Evolutionary conservation across 1,284 basidiomycete species (phyloP), one percentile per base, ranked within the genome.

Genomic region (Leucoagaricus sp.): DNA sequence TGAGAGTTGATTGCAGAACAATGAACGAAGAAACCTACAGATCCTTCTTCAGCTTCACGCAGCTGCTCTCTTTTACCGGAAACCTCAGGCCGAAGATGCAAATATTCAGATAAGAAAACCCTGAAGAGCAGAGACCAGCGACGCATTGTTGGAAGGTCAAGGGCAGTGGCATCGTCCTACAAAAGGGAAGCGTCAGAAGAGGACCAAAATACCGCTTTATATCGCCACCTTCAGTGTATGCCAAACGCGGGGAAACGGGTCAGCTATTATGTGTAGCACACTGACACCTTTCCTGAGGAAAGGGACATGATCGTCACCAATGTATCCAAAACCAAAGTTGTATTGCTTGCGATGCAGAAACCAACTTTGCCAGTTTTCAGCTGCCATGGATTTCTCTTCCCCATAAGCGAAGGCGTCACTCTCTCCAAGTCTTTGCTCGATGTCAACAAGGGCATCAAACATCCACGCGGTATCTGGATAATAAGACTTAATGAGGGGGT

Each of bases 301-400:
- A 13, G 97, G 97, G 25, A 94, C 71, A 71, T 99, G 97, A 73
- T 99, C 97, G 71, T 99, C 97, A 41, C 87, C 93, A 58, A 98
- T 89, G 46, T 86, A 87, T 1, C 84, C 86, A 15, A 73, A 69
- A 58, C 78, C 80, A 31, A 65, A 60, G 38, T 77, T 73, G 25
- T 61, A 65, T 1, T 69, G 70, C 0, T 65, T 70, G 42, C 86
- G 78, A 44, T 80, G 73, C 23, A 71, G 60, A 72, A 93, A 93
- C 70, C 86, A 93, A 58, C 86, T 88, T 13, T 60, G 68, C 75
- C 79, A 84, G 56, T 73, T 72, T 4, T 74, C 74, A 19, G 71
- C 65, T 23, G 76, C 72, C 75, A 81, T 77, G 33, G 67, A 62
- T 49, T 68, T 69, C 40, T 77, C 74, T 7, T 75, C 71, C 3